Percentiles rank a stretch among this genome's conserved stretches.
These are phyloP conservation scores for Triadica sebifera DNA, from an alignment of 345 rosid genomes.

Conservation along the genomic window DNA sequence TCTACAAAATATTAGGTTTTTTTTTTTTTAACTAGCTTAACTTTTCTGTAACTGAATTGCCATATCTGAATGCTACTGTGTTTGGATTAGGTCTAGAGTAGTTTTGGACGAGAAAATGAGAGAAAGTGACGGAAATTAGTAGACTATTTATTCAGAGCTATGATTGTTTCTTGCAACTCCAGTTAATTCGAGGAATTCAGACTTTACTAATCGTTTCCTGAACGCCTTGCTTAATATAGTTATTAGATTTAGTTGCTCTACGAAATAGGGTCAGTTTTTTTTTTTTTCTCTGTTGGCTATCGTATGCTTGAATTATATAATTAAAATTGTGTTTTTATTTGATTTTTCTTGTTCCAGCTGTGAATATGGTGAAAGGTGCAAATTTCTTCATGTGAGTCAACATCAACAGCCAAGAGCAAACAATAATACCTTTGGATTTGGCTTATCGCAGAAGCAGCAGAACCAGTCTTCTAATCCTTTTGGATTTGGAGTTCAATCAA, in stretches of 20 bases:
- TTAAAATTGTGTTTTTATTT: not conserved
- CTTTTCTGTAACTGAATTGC: not conserved
- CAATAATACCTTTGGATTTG: constrained; percentile 26
- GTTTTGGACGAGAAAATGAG: not conserved
- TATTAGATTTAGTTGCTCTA: not conserved
- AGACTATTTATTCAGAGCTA: not conserved
- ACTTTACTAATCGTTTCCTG: not conserved
- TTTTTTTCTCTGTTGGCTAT: not conserved
- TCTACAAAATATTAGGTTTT: not conserved
- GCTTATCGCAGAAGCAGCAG: constrained; percentile 18
- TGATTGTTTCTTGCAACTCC: not conserved
- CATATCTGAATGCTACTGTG: not conserved
- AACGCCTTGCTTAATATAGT: not conserved
- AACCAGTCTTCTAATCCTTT: constrained; percentile 30
- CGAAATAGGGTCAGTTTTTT: not conserved
- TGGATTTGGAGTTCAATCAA: constrained; percentile 58
- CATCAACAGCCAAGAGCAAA: constrained; percentile 42
- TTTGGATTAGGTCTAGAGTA: not conserved
- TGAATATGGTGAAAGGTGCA: constrained; percentile 71
- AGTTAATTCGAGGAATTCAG: not conserved
- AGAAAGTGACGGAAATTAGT: not conserved
- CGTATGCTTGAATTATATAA: not conserved
- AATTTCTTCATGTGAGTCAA: constrained; percentile 56
- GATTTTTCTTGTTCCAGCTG: constrained; percentile 52
- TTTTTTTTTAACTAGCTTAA: not conserved